Conservation (phyloP, 805 yeast genomes). For the Alloascoidea africana region DNA sequence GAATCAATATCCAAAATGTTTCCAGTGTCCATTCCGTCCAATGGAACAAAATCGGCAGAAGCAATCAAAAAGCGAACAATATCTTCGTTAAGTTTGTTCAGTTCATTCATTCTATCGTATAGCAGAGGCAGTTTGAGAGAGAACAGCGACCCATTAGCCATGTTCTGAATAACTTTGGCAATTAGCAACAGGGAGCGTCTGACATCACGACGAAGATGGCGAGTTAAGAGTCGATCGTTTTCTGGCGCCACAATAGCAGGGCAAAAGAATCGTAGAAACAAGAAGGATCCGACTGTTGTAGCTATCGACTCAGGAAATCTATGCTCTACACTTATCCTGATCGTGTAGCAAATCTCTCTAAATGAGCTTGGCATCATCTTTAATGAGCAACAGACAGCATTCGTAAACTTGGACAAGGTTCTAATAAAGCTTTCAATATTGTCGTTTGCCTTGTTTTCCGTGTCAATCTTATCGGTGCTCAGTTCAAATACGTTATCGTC, state of each 20-base stretch:
- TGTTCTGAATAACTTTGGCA: constrained; percentile 15
- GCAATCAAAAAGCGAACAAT: constrained; percentile 25
- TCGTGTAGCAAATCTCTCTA: constrained; percentile 44
- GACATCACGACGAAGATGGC: constrained; percentile 8
- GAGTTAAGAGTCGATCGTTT: constrained; percentile 16
- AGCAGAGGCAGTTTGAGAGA: constrained; percentile 29
- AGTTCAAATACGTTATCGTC: constrained; percentile 43
- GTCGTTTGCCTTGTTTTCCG: constrained; percentile 21
- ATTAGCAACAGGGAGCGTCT: constrained; percentile 11
- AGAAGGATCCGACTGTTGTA: constrained; percentile 69
- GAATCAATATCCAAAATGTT: constrained; percentile 4
- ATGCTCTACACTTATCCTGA: constrained; percentile 35
- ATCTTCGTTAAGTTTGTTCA: constrained; percentile 22
- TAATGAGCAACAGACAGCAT: constrained; percentile 34
- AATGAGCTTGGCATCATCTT: constrained; percentile 45
- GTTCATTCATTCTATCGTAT: constrained; percentile 23
- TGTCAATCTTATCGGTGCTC: constrained; percentile 27
- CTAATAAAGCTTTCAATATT: constrained; percentile 34
- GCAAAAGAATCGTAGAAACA: constrained; percentile 59
- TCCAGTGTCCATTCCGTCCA: constrained; percentile 4
- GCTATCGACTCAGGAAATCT: constrained; percentile 48
- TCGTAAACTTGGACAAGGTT: constrained; percentile 39
- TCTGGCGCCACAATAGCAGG: constrained; percentile 83
- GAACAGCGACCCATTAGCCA: constrained; percentile 12
- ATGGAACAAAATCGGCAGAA: neutral